A percentile compares a stretch with the other conserved stretches of the same genome.
Evolutionary conservation across 495 filamentous ascomycete genomes (phyloP).

Genomic region (Durotheca rogersii): DNA sequence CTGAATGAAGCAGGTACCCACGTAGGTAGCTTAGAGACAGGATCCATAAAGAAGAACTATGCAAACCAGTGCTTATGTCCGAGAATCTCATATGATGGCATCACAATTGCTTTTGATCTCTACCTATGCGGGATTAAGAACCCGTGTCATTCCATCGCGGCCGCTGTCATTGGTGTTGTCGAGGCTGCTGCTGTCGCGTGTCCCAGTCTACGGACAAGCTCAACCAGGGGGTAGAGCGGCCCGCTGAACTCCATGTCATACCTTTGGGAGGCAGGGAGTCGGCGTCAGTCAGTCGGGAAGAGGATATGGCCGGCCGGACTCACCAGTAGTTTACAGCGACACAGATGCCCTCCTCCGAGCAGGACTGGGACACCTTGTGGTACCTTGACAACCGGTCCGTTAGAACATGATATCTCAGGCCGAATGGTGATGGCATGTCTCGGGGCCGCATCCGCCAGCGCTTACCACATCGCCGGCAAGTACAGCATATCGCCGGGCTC

Average conservation of each 20-base stretch:
- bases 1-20: no score
- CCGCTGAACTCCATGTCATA: conserved; percentile 70
- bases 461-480: conserved; percentile 71
- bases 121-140: no score
- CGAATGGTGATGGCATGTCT: no score
- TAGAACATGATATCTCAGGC: no score
- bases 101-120: no score
- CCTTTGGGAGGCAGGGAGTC: conserved; percentile 41
- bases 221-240: conserved; percentile 56
- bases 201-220: conserved; percentile 51
- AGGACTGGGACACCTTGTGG: conserved; percentile 69
- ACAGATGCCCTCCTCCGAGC: conserved; percentile 62
- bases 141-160: no score
- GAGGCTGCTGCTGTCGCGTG: conserved; percentile 16
- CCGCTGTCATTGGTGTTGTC: no score
- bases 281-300: not conserved
- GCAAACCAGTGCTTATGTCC: no score
- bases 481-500: conserved; percentile 78
- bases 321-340: conserved; percentile 81
- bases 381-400: conserved; percentile 37
- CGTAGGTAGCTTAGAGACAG: no score
- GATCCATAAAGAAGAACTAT: no score
- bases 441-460: not conserved
- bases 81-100: no score
- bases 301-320: conserved; percentile 8